These are phyloP conservation scores for Lachnellula willkommii DNA, from an alignment of 2,329 filamentous ascomycete genomes.

Conservation along the genomic window DNA sequence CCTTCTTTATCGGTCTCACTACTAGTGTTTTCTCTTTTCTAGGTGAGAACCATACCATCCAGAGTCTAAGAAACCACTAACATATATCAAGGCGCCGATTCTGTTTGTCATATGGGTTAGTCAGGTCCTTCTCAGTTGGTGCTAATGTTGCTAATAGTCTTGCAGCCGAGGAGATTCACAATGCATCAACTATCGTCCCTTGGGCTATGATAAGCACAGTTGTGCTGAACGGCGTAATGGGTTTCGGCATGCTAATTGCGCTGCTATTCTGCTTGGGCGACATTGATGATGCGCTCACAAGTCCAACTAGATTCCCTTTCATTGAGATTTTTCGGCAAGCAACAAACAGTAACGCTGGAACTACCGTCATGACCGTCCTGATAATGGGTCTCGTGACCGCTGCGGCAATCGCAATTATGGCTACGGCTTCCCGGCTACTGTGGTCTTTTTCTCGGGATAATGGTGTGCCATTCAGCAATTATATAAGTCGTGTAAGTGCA, in stretches of 20 bases:
- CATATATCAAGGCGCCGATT: slow-evolving; percentile 10
- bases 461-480: slow-evolving; percentile 11
- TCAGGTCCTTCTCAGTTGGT: background rate
- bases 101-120: slow-evolving; percentile 18
- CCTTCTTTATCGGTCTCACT: slow-evolving; percentile 42
- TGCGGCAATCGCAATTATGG: slow-evolving; percentile 33
- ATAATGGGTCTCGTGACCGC: slow-evolving; percentile 31
- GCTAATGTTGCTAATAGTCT: too few species aligned
- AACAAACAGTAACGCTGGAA: slow-evolving; percentile 35
- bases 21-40: slow-evolving; percentile 35
- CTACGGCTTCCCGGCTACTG: slow-evolving; percentile 38
- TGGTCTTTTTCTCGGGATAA: slow-evolving; percentile 35
- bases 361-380: slow-evolving; percentile 28
- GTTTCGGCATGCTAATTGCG: slow-evolving; percentile 52
- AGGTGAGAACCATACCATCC: slow-evolving; percentile 19
- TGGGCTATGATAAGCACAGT: slow-evolving; percentile 45
- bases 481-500: slow-evolving; percentile 10
- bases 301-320: slow-evolving; percentile 49
- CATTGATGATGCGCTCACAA: slow-evolving; percentile 37
- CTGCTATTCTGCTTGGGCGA: slow-evolving; percentile 41
- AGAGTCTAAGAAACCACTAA: too few species aligned
- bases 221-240: slow-evolving; percentile 46
- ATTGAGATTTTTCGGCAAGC: slow-evolving; percentile 50
- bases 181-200: slow-evolving; percentile 46
- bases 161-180: slow-evolving; percentile 38